Evolutionary conservation across 257 asterid species (phyloP).

Genomic region (Marsdenia floribunda): DNA sequence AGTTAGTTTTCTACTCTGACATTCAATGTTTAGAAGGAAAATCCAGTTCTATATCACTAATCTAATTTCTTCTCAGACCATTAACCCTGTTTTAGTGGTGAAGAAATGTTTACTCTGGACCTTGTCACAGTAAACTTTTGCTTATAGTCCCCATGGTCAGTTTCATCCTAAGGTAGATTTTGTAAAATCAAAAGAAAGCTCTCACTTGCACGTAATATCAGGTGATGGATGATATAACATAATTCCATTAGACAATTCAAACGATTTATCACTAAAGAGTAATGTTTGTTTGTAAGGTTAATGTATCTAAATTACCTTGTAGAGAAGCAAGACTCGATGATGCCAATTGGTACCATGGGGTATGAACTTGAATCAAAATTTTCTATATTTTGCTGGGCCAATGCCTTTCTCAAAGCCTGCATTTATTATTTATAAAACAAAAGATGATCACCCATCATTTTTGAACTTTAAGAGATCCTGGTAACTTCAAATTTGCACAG

Average conservation of each 20-base stretch:
- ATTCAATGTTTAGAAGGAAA: not conserved
- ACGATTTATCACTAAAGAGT: not conserved
- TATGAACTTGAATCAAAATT: constrained; percentile 38
- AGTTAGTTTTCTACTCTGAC: not conserved
- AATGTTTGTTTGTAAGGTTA: not conserved
- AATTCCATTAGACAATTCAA: not conserved
- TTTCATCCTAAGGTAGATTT: not conserved
- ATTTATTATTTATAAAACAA: constrained; percentile 7
- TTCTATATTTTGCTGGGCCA: constrained; percentile 35
- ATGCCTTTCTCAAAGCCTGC: constrained; percentile 67
- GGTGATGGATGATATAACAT: not conserved
- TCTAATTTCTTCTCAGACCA: not conserved
- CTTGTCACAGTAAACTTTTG: not conserved
- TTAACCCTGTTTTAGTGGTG: not conserved
- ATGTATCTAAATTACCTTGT: constrained; percentile 50
- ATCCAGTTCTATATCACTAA: not conserved
- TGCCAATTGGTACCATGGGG: constrained; percentile 87
- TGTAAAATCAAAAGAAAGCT: not conserved
- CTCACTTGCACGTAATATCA: not conserved
- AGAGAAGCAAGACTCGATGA: constrained; percentile 75
- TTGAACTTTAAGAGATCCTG: not conserved
- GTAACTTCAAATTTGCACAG: not conserved
- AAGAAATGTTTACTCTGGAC: not conserved
- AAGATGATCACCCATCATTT: not conserved
- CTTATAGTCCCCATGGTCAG: not conserved